phyloP scores from a whole-genome alignment of 108 stramenopile genomes.

The Nannochloropsis salina region DNA sequence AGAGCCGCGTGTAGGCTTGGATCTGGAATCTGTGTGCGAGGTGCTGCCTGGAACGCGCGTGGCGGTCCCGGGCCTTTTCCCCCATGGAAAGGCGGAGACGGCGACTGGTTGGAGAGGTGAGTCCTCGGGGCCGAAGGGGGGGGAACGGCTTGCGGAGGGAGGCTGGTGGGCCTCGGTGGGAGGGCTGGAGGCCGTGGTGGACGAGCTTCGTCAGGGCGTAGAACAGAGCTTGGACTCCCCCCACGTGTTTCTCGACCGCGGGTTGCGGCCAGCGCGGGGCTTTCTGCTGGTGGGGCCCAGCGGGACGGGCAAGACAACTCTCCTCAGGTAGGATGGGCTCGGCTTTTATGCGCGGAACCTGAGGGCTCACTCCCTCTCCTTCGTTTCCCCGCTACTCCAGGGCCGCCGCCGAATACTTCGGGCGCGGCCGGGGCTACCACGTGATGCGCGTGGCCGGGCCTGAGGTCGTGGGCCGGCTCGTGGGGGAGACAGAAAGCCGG shows the following conservation, averaged over 20 bases:
- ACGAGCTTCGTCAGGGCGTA: slow-evolving; percentile 38
- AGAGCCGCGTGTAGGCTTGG: not conserved
- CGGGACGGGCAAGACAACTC: slow-evolving; percentile 52
- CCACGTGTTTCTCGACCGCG: slow-evolving; percentile 28
- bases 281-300: slow-evolving; percentile 56
- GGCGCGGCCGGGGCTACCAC: slow-evolving; percentile 34
- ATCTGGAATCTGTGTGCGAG: not conserved
- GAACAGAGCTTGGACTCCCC: slow-evolving; percentile 38
- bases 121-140: not conserved
- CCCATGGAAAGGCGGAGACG: not conserved
- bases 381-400: not conserved
- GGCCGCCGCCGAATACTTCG: slow-evolving; percentile 44
- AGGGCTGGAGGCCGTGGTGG: slow-evolving; percentile 34
- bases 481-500: slow-evolving; percentile 52
- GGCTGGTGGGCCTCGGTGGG: slow-evolving; percentile 23
- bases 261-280: slow-evolving; percentile 45
- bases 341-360: not conserved
- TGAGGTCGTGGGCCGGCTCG: slow-evolving; percentile 33
- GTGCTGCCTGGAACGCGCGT: not conserved
- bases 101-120: too few species aligned
- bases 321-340: not conserved
- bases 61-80: not conserved
- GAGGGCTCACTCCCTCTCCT: not conserved
- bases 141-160: not conserved
- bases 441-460: slow-evolving; percentile 46